These are phyloP conservation scores for Solanum phureja DNA, from an alignment of 257 asterid genomes.

Conservation along the genomic window DNA sequence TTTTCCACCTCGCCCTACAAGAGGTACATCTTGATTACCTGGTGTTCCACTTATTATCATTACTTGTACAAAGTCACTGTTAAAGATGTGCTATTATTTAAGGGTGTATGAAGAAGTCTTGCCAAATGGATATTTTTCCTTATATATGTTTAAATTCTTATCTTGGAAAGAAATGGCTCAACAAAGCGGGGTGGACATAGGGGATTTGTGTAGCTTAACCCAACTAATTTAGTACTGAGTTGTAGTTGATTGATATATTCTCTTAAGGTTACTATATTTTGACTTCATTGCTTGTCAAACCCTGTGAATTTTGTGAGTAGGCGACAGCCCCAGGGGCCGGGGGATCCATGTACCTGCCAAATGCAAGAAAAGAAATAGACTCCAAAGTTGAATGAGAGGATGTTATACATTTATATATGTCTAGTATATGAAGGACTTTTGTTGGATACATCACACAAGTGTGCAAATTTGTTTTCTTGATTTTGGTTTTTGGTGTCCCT, in stretches of 20 bases:
- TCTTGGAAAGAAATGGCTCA: not conserved
- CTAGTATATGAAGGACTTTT: not conserved
- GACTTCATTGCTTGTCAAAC: not conserved
- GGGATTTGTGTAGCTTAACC: not conserved
- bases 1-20: conserved; percentile 35
- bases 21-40: conserved; percentile 24
- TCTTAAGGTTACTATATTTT: not conserved
- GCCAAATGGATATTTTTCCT: not conserved
- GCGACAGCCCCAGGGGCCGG: not conserved
- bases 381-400: not conserved
- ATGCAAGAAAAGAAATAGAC: not conserved
- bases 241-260: not conserved
- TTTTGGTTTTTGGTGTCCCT: not conserved
- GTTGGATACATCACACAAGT: not conserved
- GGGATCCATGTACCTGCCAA: not conserved
- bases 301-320: not conserved
- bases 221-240: not conserved
- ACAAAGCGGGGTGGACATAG: not conserved
- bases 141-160: not conserved
- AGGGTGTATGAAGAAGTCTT: not conserved
- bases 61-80: not conserved
- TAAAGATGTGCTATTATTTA: not conserved
- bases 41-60: not conserved
- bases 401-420: not conserved
- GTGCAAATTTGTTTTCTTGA: not conserved